phyloP scores from a whole-genome alignment of 2,329 filamentous ascomycete species.

The Aspergillus eucalypticola region DNA sequence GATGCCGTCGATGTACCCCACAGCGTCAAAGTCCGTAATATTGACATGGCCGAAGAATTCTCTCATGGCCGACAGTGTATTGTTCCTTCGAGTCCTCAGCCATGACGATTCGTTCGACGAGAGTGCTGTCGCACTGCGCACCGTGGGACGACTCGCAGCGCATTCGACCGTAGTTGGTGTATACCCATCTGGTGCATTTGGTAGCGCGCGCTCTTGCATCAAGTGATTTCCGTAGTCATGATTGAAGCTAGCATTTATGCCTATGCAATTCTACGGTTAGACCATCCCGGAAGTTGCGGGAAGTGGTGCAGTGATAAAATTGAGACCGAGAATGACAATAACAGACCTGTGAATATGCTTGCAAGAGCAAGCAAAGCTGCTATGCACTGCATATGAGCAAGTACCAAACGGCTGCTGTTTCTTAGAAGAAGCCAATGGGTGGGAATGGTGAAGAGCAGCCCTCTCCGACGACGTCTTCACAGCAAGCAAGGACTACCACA shows the following conservation, averaged over 20 bases:
- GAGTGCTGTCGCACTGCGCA: conserved; percentile 65
- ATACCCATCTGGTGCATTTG: conserved; percentile 68
- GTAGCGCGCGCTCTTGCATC: conserved; percentile 45
- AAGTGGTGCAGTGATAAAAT: background rate
- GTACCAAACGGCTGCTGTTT: conserved; percentile 6
- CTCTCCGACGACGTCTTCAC: background rate
- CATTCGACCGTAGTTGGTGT: conserved; percentile 69
- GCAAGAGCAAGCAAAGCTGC: conserved; percentile 17
- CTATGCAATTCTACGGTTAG: background rate
- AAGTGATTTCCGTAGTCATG: background rate
- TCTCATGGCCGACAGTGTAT: conserved; percentile 72
- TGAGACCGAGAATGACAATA: background rate
- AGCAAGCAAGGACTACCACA: background rate
- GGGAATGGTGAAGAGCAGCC: background rate
- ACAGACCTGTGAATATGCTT: conserved; percentile 19
- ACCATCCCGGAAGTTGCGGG: background rate
- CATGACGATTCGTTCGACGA: conserved; percentile 73
- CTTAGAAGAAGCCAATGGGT: background rate
- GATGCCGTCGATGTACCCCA: conserved; percentile 65
- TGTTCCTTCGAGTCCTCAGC: conserved; percentile 69
- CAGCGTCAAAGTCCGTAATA: conserved; percentile 78
- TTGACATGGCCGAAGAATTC: conserved; percentile 70
- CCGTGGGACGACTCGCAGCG: conserved; percentile 65
- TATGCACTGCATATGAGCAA: conserved; percentile 16
- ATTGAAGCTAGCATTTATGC: background rate